phyloP scores from a whole-genome alignment of 768 basidiomycete species.

The Amanita phalloides region DNA sequence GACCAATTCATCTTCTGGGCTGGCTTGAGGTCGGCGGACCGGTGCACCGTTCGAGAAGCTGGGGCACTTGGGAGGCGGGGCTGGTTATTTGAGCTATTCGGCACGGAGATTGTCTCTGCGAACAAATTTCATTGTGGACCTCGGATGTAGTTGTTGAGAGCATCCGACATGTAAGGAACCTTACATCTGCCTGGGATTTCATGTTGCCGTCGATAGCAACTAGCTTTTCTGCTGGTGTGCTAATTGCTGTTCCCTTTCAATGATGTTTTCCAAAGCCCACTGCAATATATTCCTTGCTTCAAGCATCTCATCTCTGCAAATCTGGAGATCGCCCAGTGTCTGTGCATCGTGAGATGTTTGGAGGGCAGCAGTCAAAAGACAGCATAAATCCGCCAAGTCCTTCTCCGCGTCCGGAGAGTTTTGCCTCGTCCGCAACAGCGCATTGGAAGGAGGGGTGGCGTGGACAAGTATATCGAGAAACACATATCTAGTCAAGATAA shows the following conservation, averaged over 20 bases:
- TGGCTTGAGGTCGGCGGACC: too few species aligned
- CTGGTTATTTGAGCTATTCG: too few species aligned
- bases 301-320: conserved; percentile 58
- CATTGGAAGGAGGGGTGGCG: conserved; percentile 3
- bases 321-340: conserved; percentile 55
- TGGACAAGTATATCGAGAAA: conserved; percentile 20
- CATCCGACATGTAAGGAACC: too few species aligned
- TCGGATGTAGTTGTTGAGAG: too few species aligned
- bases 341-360: conserved; percentile 48
- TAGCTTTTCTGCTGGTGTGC: background rate
- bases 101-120: too few species aligned
- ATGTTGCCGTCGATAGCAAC: background rate
- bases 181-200: too few species aligned
- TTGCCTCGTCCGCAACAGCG: conserved; percentile 15
- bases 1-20: too few species aligned
- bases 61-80: too few species aligned
- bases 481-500: conserved; percentile 22
- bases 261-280: conserved; percentile 37
- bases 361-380: conserved; percentile 48
- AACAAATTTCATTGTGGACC: too few species aligned
- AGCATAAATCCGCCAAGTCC: conserved; percentile 47
- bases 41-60: too few species aligned
- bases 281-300: conserved; percentile 77
- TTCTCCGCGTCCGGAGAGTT: conserved; percentile 31
- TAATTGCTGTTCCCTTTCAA: background rate